Conservation (phyloP, 768 basidiomycete genomes). For the Suillus occidentalis region DNA sequence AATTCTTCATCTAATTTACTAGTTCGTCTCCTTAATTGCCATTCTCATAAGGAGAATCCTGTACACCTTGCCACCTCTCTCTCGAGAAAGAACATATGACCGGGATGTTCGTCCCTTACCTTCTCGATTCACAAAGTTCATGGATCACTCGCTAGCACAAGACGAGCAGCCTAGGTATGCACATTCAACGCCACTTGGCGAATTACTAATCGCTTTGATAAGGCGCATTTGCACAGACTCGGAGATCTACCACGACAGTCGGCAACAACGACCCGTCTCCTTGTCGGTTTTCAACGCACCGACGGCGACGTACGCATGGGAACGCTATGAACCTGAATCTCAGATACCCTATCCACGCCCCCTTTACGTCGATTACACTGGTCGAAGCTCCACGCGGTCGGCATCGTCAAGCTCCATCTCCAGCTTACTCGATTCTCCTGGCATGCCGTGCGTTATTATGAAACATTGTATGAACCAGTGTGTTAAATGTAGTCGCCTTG, state of each 20-base stretch:
- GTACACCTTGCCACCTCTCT: slow-evolving; percentile 34
- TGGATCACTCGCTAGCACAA: slow-evolving; percentile 19
- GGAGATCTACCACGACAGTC: slow-evolving; percentile 23
- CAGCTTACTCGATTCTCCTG: slow-evolving; percentile 30
- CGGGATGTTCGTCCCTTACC: slow-evolving; percentile 33
- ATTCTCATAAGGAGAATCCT: slow-evolving; percentile 13
- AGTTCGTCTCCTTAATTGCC: neutral
- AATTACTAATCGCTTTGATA: slow-evolving; percentile 20
- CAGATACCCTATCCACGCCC: slow-evolving; percentile 41
- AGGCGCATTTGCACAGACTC: slow-evolving; percentile 25
- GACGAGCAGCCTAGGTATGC: slow-evolving; percentile 27
- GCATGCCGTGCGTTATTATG: slow-evolving; percentile 30
- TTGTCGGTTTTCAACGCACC: slow-evolving; percentile 44
- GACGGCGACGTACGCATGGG: slow-evolving; percentile 49
- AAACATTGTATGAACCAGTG: slow-evolving; percentile 7
- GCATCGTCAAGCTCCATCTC: slow-evolving; percentile 30
- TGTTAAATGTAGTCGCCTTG: slow-evolving; percentile 14
- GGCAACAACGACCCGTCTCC: slow-evolving; percentile 33
- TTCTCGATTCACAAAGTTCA: slow-evolving; percentile 31
- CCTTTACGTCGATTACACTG: slow-evolving; percentile 38
- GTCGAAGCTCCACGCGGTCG: slow-evolving; percentile 33
- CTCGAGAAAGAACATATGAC: slow-evolving; percentile 33
- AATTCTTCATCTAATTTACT: neutral
- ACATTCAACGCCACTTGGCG: slow-evolving; percentile 7
- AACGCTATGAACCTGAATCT: slow-evolving; percentile 44